Percentiles rank a stretch among this genome's conserved stretches.
These are phyloP conservation scores for Podospora australis DNA, from an alignment of 495 filamentous ascomycete species.

Conservation along the genomic window DNA sequence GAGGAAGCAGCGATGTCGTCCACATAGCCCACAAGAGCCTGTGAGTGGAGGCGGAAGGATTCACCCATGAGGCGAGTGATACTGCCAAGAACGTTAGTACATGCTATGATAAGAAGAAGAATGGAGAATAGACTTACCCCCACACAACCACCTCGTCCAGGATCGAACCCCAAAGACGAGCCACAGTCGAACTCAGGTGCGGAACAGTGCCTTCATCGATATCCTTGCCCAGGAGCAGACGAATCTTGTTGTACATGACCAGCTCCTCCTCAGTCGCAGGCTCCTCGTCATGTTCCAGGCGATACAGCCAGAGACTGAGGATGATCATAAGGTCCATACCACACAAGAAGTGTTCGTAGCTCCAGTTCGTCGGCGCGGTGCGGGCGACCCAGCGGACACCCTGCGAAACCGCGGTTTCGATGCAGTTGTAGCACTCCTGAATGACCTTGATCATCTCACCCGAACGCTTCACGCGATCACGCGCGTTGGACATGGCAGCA, in stretches of 20 bases:
- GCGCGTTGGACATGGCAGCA: constrained; percentile 87
- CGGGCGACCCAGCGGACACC: constrained; percentile 97
- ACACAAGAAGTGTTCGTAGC: constrained; percentile 94
- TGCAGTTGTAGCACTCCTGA: constrained; percentile 94
- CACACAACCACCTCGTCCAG: constrained; percentile 98
- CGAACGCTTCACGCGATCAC: constrained; percentile 88
- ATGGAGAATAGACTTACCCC: constrained; percentile 54
- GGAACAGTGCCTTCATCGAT: constrained; percentile 69
- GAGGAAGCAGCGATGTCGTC: constrained; percentile 59
- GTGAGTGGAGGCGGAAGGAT: constrained; percentile 93
- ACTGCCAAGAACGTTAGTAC: constrained; percentile 52
- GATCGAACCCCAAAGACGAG: constrained; percentile 95
- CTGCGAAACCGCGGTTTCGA: constrained; percentile 89
- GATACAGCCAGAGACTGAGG: constrained; percentile 95
- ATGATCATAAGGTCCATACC: constrained; percentile 98
- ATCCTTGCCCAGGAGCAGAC: constrained; percentile 83
- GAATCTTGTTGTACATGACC: constrained; percentile 92
- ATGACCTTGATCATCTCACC: constrained; percentile 98
- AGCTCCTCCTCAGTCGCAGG: constrained; percentile 84
- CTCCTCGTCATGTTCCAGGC: constrained; percentile 98
- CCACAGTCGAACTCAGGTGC: constrained; percentile 80
- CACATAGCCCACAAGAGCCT: constrained; percentile 89
- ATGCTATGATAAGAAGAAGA: constrained; percentile 8
- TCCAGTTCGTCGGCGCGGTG: constrained; percentile 97
- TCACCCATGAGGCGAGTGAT: constrained; percentile 98